A percentile compares a stretch with the other conserved stretches of the same genome.
Evolutionary conservation across 371 early-diverging fungal genomes (phyloP).

Genomic region (Entomophthora muscae): DNA sequence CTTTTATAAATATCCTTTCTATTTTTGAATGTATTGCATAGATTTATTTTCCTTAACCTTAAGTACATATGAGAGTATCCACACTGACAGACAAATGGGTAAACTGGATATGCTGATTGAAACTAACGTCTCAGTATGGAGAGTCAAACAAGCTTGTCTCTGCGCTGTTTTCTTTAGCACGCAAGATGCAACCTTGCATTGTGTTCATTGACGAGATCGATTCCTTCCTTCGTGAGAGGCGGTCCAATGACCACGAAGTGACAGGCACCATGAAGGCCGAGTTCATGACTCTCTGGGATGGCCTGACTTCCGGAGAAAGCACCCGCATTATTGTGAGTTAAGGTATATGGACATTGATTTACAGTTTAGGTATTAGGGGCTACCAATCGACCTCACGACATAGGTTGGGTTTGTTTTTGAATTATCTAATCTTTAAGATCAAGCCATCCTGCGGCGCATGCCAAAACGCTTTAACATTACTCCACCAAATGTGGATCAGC

Average conservation of each 20-base stretch:
- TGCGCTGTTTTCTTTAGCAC: constrained; percentile 82
- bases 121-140: constrained; percentile 39
- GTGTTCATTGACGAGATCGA: constrained; percentile 98
- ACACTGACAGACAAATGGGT: constrained; percentile 91
- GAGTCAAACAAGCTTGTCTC: constrained; percentile 88
- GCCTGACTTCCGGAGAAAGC: constrained; percentile 62
- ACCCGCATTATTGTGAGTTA: constrained; percentile 45
- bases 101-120: not conserved
- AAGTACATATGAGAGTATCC: constrained; percentile 48
- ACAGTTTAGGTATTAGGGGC: constrained; percentile 55
- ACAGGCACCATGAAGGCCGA: constrained; percentile 96
- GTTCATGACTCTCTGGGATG: constrained; percentile 97
- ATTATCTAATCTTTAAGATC: constrained; percentile 28
- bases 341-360: not conserved
- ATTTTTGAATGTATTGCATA: not conserved
- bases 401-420: constrained; percentile 18
- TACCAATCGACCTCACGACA: constrained; percentile 94
- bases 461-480: constrained; percentile 83
- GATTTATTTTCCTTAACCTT: not conserved
- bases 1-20: constrained; percentile 68
- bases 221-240: constrained; percentile 82
- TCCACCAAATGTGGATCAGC: constrained; percentile 77
- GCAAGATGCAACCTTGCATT: constrained; percentile 85
- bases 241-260: constrained; percentile 84
- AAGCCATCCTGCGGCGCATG: constrained; percentile 91